Evolutionary conservation across 257 asterid genomes (phyloP), one percentile per base, ranked within the genome.

Genomic region (Solanum bulbocastanum): DNA sequence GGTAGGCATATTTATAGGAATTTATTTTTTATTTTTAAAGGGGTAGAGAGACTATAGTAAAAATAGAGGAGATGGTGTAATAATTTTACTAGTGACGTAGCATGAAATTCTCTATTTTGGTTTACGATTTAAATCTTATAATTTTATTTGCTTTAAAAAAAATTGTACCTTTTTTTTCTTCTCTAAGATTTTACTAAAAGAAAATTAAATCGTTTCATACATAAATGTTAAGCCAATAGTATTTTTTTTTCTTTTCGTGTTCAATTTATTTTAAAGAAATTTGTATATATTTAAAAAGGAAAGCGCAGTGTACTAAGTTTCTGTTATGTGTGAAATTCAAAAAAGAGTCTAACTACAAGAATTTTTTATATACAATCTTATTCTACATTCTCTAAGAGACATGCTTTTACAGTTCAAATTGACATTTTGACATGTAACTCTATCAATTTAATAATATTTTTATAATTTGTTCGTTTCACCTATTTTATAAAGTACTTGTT

Each of bases 301-400:
- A 56, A 20, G 23, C 0, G 3, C 0, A 0, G 14, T 4, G 30
- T 23, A 60, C 35, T 12, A 25, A 71, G 0, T 2, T 16, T 14
- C 6, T 0, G 2, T 32, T 69, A 62, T 62, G 8, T 11, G 8
- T 25, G 2, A 1, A 65, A 65, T 5, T 65, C 0, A 8, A 1
- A 25, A 12, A 65, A 25, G 15, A n/a, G 0, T 11, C 1, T 0
- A n/a, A 65, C 1, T 5, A 65, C 4, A n/a, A 65, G 7, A 25
- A 25, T n/a, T 4, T 65, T 65, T 65, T 65, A 0, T 65, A n/a
- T n/a, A 12, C 8, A n/a, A 11, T 65, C 27, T n/a, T n/a, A 11
- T 13, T 0, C 1, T n/a, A 10, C 15, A 62, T 62, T 23, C 0
- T 0, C 2, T 11, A n/a, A 11, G 2, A n/a, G 3, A n/a, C 2